Conservation (phyloP, 148 eudicot species). For the Polygonum maritimum region DNA sequence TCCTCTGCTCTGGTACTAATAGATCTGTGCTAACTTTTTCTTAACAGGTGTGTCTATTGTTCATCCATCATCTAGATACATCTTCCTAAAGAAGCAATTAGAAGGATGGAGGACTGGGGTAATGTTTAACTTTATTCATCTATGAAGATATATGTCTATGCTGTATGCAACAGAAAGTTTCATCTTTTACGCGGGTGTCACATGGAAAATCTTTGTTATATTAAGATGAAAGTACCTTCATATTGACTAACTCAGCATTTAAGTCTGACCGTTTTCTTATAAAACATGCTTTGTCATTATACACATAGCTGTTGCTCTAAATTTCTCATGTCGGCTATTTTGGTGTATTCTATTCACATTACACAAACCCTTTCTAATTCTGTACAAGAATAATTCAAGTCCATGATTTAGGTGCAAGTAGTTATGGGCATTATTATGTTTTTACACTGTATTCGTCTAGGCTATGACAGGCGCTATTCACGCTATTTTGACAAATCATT, state of each 20-base stretch:
- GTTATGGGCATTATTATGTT: not conserved
- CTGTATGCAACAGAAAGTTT: not conserved
- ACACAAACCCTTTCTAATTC: not conserved
- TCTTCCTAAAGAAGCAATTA: not conserved
- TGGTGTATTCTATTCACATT: not conserved
- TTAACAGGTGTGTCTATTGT: not conserved
- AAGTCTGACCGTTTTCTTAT: not conserved
- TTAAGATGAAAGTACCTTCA: not conserved
- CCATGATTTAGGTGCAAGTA: not conserved
- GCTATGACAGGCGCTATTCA: not conserved
- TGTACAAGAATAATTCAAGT: not conserved
- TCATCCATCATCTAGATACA: not conserved
- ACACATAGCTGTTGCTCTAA: not conserved
- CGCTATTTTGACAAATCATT: not conserved
- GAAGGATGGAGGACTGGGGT: constrained; percentile 5
- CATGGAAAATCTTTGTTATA: not conserved
- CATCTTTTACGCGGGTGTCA: not conserved
- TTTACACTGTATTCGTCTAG: not conserved
- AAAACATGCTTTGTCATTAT: not conserved
- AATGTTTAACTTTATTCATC: not conserved
- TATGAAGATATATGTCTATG: not conserved
- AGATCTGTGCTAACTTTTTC: not conserved
- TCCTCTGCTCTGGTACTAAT: not conserved
- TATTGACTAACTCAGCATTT: not conserved
- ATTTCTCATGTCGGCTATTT: not conserved